Evolutionary conservation across 768 basidiomycete genomes (phyloP), one percentile per base, ranked within the genome.

Genomic region (Rubroboletus pulcherrimus): DNA sequence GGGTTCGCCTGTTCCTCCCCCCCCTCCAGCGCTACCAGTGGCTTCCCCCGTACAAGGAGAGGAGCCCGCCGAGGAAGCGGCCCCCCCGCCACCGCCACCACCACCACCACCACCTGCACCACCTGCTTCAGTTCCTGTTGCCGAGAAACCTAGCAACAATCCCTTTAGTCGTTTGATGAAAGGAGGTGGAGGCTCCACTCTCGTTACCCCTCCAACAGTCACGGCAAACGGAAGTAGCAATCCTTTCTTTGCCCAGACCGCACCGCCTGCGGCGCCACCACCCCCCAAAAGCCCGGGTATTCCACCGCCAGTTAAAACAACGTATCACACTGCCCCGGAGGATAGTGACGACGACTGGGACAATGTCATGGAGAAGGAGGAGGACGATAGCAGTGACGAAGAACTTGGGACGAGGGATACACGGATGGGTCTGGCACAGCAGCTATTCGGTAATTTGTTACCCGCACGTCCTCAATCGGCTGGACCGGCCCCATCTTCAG

Each of bases 291-390:
- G 67, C 17, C 67, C 67, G 3, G 53, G 59, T 4, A 63, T 69
- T 29, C 82, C 86, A 2, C 73, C 79, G 7, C 71, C 81, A 0
- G 67, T 78, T 24, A 86, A 81, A 66, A 68, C 80, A 0, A 67
- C 79, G 3, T 89, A 91, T 57, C 72, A 87, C 58, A 86, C 83
- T 1, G 87, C 83, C 0, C 79, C 86, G 1, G 70, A 73, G 3
- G 77, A 75, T 34, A 74, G 76, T 33, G 87, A 89, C 2, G 89
- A 90, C 17, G 91, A 93, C 48, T 95, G 93, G 92, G 92, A 87
- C 52, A 84, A 85, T n/a, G 76, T 91, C 47, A 75, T 82, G 64
- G 92, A 94, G 69, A 84, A 82, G 41, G 81, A 84, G 21, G 82
- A 81, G 5, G 80, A 82, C 6, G 85, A 87, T 62, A 86, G 83